These are phyloP conservation scores for Mycena maculata DNA, from an alignment of 768 basidiomycete genomes.

Conservation along the genomic window DNA sequence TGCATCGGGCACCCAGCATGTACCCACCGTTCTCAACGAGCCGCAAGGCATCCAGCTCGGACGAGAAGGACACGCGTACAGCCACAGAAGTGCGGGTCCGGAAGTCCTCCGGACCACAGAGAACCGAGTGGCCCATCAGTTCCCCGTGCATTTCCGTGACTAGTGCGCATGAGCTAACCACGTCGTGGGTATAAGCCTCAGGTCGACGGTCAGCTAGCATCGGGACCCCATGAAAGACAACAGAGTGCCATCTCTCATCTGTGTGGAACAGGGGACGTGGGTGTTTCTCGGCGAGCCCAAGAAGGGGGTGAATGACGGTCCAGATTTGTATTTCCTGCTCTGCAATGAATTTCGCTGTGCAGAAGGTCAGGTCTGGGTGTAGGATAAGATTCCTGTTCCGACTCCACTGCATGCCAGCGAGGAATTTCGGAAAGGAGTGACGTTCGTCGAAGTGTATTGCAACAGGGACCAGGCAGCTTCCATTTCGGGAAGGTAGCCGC, in stretches of 20 bases:
- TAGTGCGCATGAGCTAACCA: no score
- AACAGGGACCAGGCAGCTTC: no score
- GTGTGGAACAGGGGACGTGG: neutral
- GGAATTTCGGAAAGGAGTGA: neutral
- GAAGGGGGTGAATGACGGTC: neutral
- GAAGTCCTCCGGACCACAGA: neutral
- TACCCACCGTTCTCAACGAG: neutral
- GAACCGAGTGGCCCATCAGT: neutral
- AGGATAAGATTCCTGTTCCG: neutral
- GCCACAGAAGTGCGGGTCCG: neutral
- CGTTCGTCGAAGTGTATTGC: no score
- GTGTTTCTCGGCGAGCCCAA: neutral
- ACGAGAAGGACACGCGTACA: neutral
- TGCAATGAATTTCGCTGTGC: neutral
- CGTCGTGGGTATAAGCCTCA: no score
- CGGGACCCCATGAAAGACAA: slow-evolving; percentile 15
- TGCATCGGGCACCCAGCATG: neutral
- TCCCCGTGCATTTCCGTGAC: no score
- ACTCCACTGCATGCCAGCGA: neutral
- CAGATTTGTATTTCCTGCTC: neutral
- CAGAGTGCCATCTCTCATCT: slow-evolving; percentile 9
- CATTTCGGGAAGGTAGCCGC: no score
- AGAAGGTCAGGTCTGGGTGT: neutral
- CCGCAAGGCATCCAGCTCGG: neutral
- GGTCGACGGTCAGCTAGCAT: neutral